Evolutionary conservation across 1,284 basidiomycete genomes (phyloP).

Genomic region (Tetrapyrgos nigripes): DNA sequence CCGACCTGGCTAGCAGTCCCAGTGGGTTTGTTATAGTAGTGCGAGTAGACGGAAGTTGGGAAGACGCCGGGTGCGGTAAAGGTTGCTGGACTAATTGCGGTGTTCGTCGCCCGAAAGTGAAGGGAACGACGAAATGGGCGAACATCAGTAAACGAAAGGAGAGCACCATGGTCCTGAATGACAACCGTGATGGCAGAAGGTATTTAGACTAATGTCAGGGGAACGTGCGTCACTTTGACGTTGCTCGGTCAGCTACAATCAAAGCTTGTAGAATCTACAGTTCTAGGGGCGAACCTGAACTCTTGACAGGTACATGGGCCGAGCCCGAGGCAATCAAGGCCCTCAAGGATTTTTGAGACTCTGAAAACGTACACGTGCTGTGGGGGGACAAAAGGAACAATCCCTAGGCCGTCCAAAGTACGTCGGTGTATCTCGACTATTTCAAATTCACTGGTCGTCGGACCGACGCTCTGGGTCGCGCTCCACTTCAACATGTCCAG

Average conservation of each 20-base stretch:
- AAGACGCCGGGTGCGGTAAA: conserved; percentile 69
- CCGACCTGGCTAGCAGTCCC: conserved; percentile 69
- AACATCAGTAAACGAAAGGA: not conserved
- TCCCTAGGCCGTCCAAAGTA: too few relatives aligned
- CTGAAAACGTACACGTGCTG: too few relatives aligned
- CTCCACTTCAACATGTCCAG: too few relatives aligned
- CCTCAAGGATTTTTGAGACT: too few relatives aligned
- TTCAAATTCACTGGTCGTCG: too few relatives aligned
- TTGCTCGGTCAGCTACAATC: not conserved
- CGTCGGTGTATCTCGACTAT: too few relatives aligned
- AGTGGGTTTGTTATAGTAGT: conserved; percentile 77
- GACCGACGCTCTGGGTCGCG: too few relatives aligned
- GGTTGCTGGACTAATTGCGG: conserved; percentile 42
- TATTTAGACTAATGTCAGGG: not conserved
- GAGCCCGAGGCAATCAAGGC: too few relatives aligned
- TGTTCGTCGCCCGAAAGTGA: not conserved
- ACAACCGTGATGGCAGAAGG: not conserved
- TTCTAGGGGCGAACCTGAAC: too few relatives aligned
- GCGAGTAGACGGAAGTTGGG: conserved; percentile 64
- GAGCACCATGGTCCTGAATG: not conserved
- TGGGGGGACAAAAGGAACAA: too few relatives aligned
- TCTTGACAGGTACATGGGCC: too few relatives aligned
- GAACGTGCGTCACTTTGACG: not conserved
- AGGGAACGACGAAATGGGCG: not conserved
- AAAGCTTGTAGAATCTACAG: too few relatives aligned